phyloP scores from a whole-genome alignment of 306 rosid genomes.

The Lagenaria siceraria region DNA sequence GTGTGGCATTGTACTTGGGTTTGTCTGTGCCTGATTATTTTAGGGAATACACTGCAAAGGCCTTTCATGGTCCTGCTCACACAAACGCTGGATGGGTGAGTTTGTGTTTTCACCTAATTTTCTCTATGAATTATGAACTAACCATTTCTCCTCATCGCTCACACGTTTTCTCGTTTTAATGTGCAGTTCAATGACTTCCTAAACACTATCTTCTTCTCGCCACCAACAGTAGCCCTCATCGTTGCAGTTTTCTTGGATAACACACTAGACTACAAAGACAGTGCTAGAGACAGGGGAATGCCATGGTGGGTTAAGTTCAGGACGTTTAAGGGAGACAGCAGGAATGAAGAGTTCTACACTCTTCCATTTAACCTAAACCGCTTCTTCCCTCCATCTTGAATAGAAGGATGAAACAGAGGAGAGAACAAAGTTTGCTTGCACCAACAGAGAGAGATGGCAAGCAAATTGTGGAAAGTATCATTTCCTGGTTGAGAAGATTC shows the following conservation, averaged over 20 bases:
- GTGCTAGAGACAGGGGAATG: conserved; percentile 93
- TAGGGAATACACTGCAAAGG: conserved; percentile 70
- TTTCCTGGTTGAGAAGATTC: conserved; percentile 31
- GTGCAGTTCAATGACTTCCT: conserved; percentile 93
- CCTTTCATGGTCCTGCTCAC: conserved; percentile 88
- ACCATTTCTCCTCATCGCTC: not conserved
- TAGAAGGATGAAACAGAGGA: not conserved
- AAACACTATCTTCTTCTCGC: conserved; percentile 85
- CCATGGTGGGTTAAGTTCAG: conserved; percentile 98
- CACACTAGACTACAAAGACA: conserved; percentile 79
- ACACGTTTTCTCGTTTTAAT: not conserved
- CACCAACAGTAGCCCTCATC: conserved; percentile 70
- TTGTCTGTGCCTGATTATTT: conserved; percentile 84
- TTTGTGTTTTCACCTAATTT: conserved; percentile 6
- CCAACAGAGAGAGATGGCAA: conserved; percentile 11
- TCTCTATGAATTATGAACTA: not conserved
- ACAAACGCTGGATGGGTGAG: conserved; percentile 96
- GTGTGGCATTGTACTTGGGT: conserved; percentile 81
- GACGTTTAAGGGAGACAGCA: conserved; percentile 70
- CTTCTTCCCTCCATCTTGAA: conserved; percentile 85
- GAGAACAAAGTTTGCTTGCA: not conserved
- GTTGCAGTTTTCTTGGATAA: conserved; percentile 89
- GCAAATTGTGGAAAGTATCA: conserved; percentile 47
- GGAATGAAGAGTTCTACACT: conserved; percentile 95
- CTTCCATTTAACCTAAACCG: conserved; percentile 96